phyloP scores from a whole-genome alignment of 2,329 filamentous ascomycete species.

The Trichophyton schoenleinii region DNA sequence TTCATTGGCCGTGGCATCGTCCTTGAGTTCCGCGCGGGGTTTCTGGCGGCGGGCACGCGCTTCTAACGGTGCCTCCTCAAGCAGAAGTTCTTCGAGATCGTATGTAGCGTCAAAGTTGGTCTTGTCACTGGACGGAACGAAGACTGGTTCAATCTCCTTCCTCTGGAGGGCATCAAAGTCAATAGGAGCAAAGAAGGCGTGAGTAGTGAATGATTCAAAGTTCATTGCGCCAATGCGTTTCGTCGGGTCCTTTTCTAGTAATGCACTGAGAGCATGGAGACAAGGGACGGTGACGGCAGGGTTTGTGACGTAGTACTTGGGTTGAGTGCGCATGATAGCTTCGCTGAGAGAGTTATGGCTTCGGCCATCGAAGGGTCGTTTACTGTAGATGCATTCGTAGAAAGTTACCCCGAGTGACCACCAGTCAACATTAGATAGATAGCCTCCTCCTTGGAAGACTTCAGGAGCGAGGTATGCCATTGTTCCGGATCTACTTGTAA shows the following conservation, averaged over 20 bases:
- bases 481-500: slow-evolving; percentile 94
- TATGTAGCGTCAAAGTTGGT: slow-evolving; percentile 99
- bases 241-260: slow-evolving; percentile 67
- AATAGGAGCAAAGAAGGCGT: slow-evolving; percentile 77
- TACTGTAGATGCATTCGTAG: slow-evolving; percentile 99
- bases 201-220: slow-evolving; percentile 73
- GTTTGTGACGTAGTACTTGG: slow-evolving; percentile 82
- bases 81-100: slow-evolving; percentile 79
- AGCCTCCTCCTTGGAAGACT: slow-evolving; percentile 82
- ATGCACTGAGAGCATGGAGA: slow-evolving; percentile 72
- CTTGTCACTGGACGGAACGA: slow-evolving; percentile 89
- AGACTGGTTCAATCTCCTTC: slow-evolving; percentile 83
- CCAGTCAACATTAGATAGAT: slow-evolving; percentile 87
- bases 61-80: slow-evolving; percentile 91
- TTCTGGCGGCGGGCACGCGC: slow-evolving; percentile 87
- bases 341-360: slow-evolving; percentile 68
- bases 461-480: slow-evolving; percentile 91
- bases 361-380: slow-evolving; percentile 88
- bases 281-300: slow-evolving; percentile 82
- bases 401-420: slow-evolving; percentile 98
- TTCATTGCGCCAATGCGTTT: slow-evolving; percentile 70
- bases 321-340: slow-evolving; percentile 67
- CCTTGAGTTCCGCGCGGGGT: slow-evolving; percentile 77
- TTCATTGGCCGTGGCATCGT: slow-evolving; percentile 89
- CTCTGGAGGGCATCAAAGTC: slow-evolving; percentile 74